Percentiles rank a stretch among this genome's conserved stretches.
Evolutionary conservation across 352 stramenopile genomes (phyloP).

Genomic region (Phytophthora niederhauseri): DNA sequence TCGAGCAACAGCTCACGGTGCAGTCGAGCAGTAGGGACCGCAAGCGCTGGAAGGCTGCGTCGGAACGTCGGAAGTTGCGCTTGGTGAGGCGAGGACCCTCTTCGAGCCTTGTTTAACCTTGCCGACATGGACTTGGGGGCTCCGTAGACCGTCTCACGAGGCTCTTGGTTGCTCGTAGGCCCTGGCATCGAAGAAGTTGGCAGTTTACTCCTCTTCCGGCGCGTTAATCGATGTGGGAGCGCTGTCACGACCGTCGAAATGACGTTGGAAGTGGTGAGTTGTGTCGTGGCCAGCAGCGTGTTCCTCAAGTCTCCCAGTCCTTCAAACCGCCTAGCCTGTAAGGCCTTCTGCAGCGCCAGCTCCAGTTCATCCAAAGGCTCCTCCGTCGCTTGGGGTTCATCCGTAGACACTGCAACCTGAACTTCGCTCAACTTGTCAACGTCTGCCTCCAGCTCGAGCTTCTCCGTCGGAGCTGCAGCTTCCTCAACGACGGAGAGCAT

Average conservation of each 20-base stretch:
- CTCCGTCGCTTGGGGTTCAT: conserved; percentile 3
- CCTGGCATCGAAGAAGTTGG: conserved; percentile 6
- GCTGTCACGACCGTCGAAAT: conserved; percentile 68
- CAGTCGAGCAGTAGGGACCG: conserved; percentile 50
- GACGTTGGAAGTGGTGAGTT: conserved; percentile 70
- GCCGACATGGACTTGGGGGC: conserved; percentile 40
- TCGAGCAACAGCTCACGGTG: conserved; percentile 63
- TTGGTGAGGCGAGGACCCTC: conserved; percentile 40
- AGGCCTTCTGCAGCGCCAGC: conserved; percentile 35
- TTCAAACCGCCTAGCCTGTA: conserved; percentile 44
- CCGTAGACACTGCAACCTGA: not conserved
- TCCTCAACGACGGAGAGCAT: conserved; percentile 14
- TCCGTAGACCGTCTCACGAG: conserved; percentile 27
- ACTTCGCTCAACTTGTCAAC: conserved; percentile 5
- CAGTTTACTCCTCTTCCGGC: conserved; percentile 17
- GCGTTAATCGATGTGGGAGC: conserved; percentile 13
- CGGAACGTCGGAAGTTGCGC: conserved; percentile 55
- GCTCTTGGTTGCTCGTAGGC: conserved; percentile 39
- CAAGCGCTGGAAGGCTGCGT: conserved; percentile 56
- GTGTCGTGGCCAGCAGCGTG: conserved; percentile 54
- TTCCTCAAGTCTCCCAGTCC: conserved; percentile 43
- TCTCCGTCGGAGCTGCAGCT: conserved; percentile 1
- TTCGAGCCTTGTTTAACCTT: conserved; percentile 38
- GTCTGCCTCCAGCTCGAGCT: not conserved
- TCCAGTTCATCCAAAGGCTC: conserved; percentile 30